A percentile compares a stretch with the other conserved stretches of the same genome.
phyloP scores from a whole-genome alignment of 257 asterid species.

The Jacaranda copaia region DNA sequence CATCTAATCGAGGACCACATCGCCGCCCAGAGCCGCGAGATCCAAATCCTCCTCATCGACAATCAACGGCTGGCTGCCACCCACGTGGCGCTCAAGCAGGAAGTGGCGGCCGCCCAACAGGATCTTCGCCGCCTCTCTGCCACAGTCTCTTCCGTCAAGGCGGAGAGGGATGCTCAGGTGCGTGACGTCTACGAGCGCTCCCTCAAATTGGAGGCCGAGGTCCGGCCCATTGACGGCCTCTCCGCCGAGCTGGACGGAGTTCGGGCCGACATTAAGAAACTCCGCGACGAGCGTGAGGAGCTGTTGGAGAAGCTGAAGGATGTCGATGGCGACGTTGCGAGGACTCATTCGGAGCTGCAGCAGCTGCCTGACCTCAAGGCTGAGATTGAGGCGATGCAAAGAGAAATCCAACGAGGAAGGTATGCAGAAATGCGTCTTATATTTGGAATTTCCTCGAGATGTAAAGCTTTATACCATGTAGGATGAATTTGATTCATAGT shows the following conservation, averaged over 20 bases:
- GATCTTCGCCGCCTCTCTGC: conserved; percentile 73
- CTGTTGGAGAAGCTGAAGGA: conserved; percentile 52
- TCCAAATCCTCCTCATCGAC: conserved; percentile 70
- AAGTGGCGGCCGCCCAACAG: conserved; percentile 58
- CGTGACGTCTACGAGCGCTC: conserved; percentile 70
- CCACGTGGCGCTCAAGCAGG: conserved; percentile 74
- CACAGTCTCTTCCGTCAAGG: conserved; percentile 61
- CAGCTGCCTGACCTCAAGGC: conserved; percentile 51
- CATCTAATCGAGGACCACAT: conserved; percentile 54
- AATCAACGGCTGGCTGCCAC: conserved; percentile 79
- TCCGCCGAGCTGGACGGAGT: conserved; percentile 57
- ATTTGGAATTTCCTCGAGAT: not conserved
- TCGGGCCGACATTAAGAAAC: conserved; percentile 52
- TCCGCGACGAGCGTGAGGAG: conserved; percentile 57
- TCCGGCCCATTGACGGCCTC: conserved; percentile 48
- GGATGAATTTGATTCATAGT: not conserved
- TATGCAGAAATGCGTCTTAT: conserved; percentile 32
- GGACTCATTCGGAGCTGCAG: conserved; percentile 47
- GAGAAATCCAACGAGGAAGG: conserved; percentile 84
- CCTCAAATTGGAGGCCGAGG: conserved; percentile 66
- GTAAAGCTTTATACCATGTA: not conserved
- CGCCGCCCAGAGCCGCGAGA: conserved; percentile 66
- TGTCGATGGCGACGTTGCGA: conserved; percentile 54
- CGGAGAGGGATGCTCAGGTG: conserved; percentile 77
- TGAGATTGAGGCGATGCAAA: conserved; percentile 59